Base-by-base conservation (phyloP, 345 rosid genomes). In the Eucalyptus polybractea region DNA sequence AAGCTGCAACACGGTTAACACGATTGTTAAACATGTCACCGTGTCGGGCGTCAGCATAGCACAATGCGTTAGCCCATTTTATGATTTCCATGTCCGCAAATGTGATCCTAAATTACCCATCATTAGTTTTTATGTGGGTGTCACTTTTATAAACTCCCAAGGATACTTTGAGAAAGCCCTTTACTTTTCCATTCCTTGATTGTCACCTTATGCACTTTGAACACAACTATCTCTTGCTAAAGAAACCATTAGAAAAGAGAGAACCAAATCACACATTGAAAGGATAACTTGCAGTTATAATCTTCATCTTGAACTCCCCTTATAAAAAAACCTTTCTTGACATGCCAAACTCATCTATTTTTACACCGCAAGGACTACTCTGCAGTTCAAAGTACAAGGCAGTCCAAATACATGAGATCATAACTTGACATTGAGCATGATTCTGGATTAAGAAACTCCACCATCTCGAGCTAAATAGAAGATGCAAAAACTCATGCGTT, bases 401-500 rank as follows among this genome's bases (percentile, higher is more conserved):
- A 24, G 25, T 37, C 81, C 81, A 69, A 69, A 33, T 33, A 17
- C 44, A 17, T 33, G 81, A 72, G 81, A 72, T 72, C 45, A 72
- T 5, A 37, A 72, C 19, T 65, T 65, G 81, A 33, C 81, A 72
- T 5, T 33, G 81, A 37, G 81, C 45, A 37, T 9, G 45, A 72
- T 33, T 37, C 45, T 72, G 81, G 45, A 72, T 72, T 5, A 72
- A 37, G 45, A 37, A 72, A 72, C 81, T 72, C 40, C 81, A 16
- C 80, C 44, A 37, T 37, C 45, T 19, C 3, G 45, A 72, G 81
- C 81, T 19, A 19, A 9, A 37, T 10, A 40, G 11, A 72, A 72
- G 44, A 72, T 2, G 81, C 62, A 44, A 16, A 89, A 90, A 56
- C 88, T 97, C 91, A 97, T 91, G 87, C 89, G 1, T 92, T 94